Base-by-base conservation (phyloP, 2,329 filamentous ascomycete species). In the Colletotrichum sp. region DNA sequence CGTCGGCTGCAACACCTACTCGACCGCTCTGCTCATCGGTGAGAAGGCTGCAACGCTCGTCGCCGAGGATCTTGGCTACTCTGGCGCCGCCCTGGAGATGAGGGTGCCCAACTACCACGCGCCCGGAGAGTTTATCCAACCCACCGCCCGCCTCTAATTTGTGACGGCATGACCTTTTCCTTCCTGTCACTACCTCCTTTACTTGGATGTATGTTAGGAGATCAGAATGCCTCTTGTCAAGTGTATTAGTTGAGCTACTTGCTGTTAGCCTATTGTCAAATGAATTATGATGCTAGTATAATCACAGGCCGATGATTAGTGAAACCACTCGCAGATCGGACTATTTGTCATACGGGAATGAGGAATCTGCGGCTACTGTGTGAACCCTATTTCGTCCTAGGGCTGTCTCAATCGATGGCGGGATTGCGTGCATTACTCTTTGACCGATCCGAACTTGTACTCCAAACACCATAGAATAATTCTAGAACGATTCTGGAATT, bases 41-140 rank as follows among this genome's bases (percentile, higher is more conserved):
- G 94, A 95, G 87, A 95, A 95, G 87, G 92, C 90, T 68, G 92
- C 93, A 3, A 86, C 94, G 75, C 89, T 96, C 26, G 89, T 92
- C 3, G 94, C 90, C 10, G 94, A 96, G 83, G 94, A 96, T 78
- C 85, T 96, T 21, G 94, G 93, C 5, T 95, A 96, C 84, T 92
- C 90, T 43, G 94, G 94, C 34, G 87, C 88, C 34, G 94, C 92
- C 12, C 87, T 96, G 77, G 92, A 95, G 57, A 96, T 96, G 95
- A 94, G 92, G 85, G 93, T 93, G 5, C 92, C 92, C 2, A 88
- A 86, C 12, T 93, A 93, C 81, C 84, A 93, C 76, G 91, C 89
- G 0, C 91, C 89, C 0, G 89, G 88, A 7, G 89, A 91, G 79
- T 67, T 84, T 9, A 78, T 79, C 6, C 28, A 34, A 13, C 81